These are phyloP conservation scores for Sporothrix sp. DNA, from an alignment of 2,329 filamentous ascomycete genomes.

Conservation along the genomic window DNA sequence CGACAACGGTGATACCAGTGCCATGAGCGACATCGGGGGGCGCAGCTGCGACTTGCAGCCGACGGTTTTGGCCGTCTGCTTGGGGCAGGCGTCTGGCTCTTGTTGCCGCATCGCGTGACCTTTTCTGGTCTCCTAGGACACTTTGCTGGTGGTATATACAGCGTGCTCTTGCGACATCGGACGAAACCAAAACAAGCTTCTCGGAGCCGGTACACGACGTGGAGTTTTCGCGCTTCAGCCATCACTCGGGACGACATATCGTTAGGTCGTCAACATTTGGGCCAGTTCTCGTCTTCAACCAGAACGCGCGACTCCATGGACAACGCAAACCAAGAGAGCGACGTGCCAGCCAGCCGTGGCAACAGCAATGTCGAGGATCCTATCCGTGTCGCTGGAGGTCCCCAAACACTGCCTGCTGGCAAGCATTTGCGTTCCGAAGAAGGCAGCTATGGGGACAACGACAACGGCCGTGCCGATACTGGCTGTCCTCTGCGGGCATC, in stretches of 20 bases:
- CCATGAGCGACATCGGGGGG: too few species aligned
- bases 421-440: too few species aligned
- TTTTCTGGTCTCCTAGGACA: not conserved
- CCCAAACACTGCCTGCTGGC: too few species aligned
- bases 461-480: not conserved
- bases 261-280: too few species aligned
- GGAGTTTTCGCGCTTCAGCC: not conserved
- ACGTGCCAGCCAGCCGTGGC: not conserved
- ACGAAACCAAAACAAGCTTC: not conserved
- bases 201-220: too few species aligned
- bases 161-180: not conserved
- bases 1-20: too few species aligned
- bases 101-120: not conserved
- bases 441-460: not conserved
- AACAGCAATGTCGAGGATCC: not conserved
- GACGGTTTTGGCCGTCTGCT: too few species aligned
- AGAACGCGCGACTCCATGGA: not conserved
- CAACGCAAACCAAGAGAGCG: too few species aligned
- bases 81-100: not conserved
- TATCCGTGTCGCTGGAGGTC: too few species aligned
- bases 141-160: not conserved
- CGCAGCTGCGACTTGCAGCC: too few species aligned
- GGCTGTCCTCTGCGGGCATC: not conserved
- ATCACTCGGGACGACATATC: too few species aligned
- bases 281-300: too few species aligned